Evolutionary conservation across 768 basidiomycete species (phyloP), one percentile per base, ranked within the genome.

Genomic region (Coprinopsis sp.): DNA sequence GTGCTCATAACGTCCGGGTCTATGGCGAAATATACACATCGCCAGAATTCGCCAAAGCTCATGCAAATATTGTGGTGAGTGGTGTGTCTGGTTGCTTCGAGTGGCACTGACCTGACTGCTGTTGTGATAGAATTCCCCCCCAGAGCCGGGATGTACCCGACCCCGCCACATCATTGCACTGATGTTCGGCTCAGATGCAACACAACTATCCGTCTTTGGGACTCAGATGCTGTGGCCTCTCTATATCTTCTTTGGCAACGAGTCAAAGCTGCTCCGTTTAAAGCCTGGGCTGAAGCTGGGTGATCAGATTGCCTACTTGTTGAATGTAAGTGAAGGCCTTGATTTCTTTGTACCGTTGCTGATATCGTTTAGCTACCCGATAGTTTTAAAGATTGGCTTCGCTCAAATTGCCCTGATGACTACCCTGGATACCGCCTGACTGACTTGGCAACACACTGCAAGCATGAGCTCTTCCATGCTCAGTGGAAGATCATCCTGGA

Each of bases 11-110:
- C 3, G 54, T 60, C 33, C 50, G 55, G 1, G 19, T 61, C 1
- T 38, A 46, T 28, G 25, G 36, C 12, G 58, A 64, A 24, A 21
- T 58, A 1, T 62, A 60, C 28, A 53, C 28, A 8, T 45, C 58
- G 1, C 52, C 58, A 37, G 44, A 44, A 0, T 64, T 58, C 36
- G 12, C 52, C 16, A 43, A 56, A n/a, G 56, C 56, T 25, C 37
- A 58, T 13, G 21, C 33, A 7, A 46, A 38, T 14, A 23, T 50
- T 12, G 23, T 43, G 21, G 21, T 31, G 21, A 25, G 46, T 22
- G 22, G 14, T 21, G n/a, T 5, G 14, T 23, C 12, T 14, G 7
- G 41, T 7, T 4, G 27, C 23, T 27, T 6, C 22, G 14, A 13
- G 25, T 13, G n/a, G n/a, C n/a, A n/a, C n/a, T n/a, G n/a, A 8